Conservation (phyloP, 768 basidiomycete genomes). For the Pleurotus eryngii region DNA sequence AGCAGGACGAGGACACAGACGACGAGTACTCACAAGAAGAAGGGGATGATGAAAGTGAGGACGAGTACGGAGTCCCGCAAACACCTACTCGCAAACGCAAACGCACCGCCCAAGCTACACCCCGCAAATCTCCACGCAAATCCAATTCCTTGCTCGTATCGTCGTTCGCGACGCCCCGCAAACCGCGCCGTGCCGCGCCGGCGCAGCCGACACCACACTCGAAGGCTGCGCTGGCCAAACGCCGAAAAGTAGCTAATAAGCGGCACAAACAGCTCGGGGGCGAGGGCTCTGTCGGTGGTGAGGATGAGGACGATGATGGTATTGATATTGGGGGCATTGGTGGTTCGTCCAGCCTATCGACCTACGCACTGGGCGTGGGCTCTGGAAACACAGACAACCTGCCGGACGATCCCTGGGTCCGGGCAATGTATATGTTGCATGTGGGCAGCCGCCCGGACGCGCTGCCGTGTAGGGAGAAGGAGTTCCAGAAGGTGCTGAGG, state of each 20-base stretch:
- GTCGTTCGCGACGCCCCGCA: not conserved
- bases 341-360: not conserved
- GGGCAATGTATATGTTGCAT: constrained; percentile 88
- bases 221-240: constrained; percentile 54
- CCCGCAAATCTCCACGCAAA: constrained; percentile 29
- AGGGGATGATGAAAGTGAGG: constrained; percentile 13
- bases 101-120: constrained; percentile 30
- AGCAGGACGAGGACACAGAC: constrained; percentile 25
- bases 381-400: constrained; percentile 41
- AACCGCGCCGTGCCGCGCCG: constrained; percentile 22
- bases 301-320: not conserved
- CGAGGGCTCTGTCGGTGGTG: constrained; percentile 14
- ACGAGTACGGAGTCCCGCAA: constrained; percentile 36
- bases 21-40: constrained; percentile 17
- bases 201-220: constrained; percentile 76
- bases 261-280: constrained; percentile 19
- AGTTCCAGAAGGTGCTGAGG: constrained; percentile 72
- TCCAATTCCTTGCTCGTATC: constrained; percentile 4
- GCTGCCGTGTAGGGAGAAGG: constrained; percentile 85
- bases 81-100: constrained; percentile 54
- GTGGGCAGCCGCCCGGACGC: constrained; percentile 90
- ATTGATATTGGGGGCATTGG: too few relatives aligned
- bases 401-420: constrained; percentile 75
- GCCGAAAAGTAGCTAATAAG: constrained; percentile 29
- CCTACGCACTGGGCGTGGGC: constrained; percentile 13